phyloP scores from a whole-genome alignment of 2,329 filamentous ascomycete genomes.

The Stachybotrys chlorohalonatus region DNA sequence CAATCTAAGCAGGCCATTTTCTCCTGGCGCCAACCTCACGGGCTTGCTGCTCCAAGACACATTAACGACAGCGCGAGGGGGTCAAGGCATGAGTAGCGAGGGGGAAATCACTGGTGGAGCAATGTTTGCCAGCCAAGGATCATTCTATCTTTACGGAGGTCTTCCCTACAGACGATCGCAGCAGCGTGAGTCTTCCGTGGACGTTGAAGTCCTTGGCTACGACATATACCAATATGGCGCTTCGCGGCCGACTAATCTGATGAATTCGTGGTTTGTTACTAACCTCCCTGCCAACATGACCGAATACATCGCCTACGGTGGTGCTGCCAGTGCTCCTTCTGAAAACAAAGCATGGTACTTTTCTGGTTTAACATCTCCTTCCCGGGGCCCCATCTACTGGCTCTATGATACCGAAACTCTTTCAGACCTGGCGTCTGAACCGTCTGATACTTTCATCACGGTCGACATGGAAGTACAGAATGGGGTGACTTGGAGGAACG shows the following conservation, averaged over 20 bases:
- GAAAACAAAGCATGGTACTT: conserved; percentile 68
- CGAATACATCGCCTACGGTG: conserved; percentile 56
- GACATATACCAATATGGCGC: neutral
- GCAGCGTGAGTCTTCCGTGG: neutral
- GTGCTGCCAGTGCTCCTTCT: conserved; percentile 53
- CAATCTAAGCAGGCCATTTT: conserved; percentile 49
- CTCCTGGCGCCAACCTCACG: conserved; percentile 41
- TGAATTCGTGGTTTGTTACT: conserved; percentile 36
- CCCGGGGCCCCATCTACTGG: conserved; percentile 39
- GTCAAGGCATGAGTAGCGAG: conserved; percentile 37
- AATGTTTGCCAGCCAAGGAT: conserved; percentile 55
- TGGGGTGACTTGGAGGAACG: conserved; percentile 46
- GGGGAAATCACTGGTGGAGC: conserved; percentile 54
- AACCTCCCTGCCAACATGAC: conserved; percentile 48
- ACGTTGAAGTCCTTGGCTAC: neutral
- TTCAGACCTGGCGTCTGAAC: conserved; percentile 25
- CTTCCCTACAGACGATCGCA: conserved; percentile 15
- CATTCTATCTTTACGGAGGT: conserved; percentile 55
- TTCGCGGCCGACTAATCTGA: conserved; percentile 18
- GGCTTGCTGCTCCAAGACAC: conserved; percentile 32
- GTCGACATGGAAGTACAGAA: conserved; percentile 48
- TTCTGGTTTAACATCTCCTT: conserved; percentile 46
- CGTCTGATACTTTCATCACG: conserved; percentile 49
- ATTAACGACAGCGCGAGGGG: conserved; percentile 37
- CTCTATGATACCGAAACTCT: conserved; percentile 20